phyloP scores from a whole-genome alignment of 2,329 filamentous ascomycete species.

The Teratosphaeria pseudoeucalypti region DNA sequence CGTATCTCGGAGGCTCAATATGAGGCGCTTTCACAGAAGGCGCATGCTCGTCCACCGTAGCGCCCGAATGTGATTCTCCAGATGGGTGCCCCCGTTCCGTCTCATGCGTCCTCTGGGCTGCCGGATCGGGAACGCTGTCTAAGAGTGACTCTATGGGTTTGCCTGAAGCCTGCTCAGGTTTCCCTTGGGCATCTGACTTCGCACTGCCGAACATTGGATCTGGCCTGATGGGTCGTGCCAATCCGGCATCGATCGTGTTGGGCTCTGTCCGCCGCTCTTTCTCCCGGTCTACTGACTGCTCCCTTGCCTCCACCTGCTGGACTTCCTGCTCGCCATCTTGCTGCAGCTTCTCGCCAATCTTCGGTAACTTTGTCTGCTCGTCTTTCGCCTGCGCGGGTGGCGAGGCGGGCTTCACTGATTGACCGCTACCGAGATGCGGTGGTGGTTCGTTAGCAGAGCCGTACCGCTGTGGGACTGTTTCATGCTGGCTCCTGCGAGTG shows the following conservation, averaged over 20 bases:
- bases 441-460: conserved; percentile 39
- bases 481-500: conserved; percentile 22
- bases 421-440: conserved; percentile 25
- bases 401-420: conserved; percentile 12
- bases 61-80: conserved; percentile 18
- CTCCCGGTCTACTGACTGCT: conserved; percentile 4
- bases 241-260: conserved; percentile 10
- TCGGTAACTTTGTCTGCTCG: conserved; percentile 17
- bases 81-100: conserved; percentile 1
- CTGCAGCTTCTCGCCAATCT: conserved; percentile 22
- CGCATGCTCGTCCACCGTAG: conserved; percentile 31
- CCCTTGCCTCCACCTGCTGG: conserved; percentile 8
- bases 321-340: conserved; percentile 18
- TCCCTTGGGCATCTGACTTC: conserved; percentile 3
- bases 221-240: conserved; percentile 2
- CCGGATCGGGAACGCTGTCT: conserved; percentile 19
- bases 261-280: conserved; percentile 6
- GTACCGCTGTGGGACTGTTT: conserved; percentile 30
- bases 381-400: conserved; percentile 8
- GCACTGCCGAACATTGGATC: conserved; percentile 16
- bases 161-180: conserved; percentile 7
- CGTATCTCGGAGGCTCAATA: conserved; percentile 64
- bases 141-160: conserved; percentile 19
- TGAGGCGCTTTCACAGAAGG: conserved; percentile 45
- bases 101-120: conserved; percentile 11